phyloP scores from a whole-genome alignment of 1,284 basidiomycete species.

The Ceratobasidium sp. region DNA sequence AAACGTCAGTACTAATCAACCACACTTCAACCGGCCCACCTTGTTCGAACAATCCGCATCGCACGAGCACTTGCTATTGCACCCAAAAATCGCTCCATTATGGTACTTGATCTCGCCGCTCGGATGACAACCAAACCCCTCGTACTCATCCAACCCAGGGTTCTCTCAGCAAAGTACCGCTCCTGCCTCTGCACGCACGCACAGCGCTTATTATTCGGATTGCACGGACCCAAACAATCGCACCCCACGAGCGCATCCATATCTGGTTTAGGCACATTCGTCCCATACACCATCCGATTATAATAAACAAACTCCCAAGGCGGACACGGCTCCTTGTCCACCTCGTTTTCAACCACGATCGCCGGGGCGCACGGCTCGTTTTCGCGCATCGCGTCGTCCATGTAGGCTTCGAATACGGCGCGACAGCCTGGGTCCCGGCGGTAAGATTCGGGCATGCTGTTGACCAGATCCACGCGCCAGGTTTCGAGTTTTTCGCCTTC shows the following conservation, averaged over 20 bases:
- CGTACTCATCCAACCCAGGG: not conserved
- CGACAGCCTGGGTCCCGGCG: conserved; percentile 7
- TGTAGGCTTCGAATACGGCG: conserved; percentile 24
- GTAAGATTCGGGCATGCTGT: conserved; percentile 31
- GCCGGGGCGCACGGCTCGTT: conserved; percentile 71
- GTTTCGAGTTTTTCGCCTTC: conserved; percentile 20
- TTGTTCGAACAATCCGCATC: conserved; percentile 80
- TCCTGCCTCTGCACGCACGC: conserved; percentile 68
- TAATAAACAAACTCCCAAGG: conserved; percentile 80
- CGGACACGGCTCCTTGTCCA: conserved; percentile 70
- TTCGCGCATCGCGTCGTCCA: conserved; percentile 40
- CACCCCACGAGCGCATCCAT: conserved; percentile 66
- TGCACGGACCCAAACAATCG: conserved; percentile 73
- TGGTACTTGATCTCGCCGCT: conserved; percentile 60
- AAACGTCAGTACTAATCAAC: conserved; percentile 6
- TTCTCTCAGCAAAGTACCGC: conserved; percentile 48
- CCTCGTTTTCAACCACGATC: conserved; percentile 67
- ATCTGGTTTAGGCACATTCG: conserved; percentile 71
- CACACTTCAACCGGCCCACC: conserved; percentile 54
- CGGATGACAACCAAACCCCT: conserved; percentile 71
- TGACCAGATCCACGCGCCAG: conserved; percentile 33
- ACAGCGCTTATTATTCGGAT: conserved; percentile 71
- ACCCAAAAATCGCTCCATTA: conserved; percentile 81
- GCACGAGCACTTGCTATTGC: conserved; percentile 82
- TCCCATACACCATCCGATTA: conserved; percentile 74